These are phyloP conservation scores for Pythium dissimile DNA, from an alignment of 352 stramenopile genomes.

Conservation along the genomic window DNA sequence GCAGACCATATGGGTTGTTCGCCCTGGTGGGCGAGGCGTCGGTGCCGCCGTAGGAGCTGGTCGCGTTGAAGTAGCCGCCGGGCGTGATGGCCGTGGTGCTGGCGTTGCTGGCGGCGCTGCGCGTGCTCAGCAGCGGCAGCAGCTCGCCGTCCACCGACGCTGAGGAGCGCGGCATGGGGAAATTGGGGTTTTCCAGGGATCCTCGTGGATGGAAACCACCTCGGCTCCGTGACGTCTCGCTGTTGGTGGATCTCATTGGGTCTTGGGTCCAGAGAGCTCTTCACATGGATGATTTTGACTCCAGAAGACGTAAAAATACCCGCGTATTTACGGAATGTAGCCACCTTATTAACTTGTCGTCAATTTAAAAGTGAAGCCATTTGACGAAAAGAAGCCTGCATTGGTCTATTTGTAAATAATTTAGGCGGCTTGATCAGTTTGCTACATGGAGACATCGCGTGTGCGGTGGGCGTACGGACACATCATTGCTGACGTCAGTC, in stretches of 20 bases:
- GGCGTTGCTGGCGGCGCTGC: constrained; percentile 3
- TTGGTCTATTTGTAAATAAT: constrained; percentile 20
- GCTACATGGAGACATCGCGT: not conserved
- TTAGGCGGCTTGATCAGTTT: constrained; percentile 1
- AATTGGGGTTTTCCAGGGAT: not conserved
- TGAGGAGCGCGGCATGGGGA: constrained; percentile 6
- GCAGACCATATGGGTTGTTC: not conserved
- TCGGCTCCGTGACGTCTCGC: constrained; percentile 10
- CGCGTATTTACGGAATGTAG: not conserved
- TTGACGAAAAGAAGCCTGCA: not conserved
- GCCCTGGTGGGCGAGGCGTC: not conserved
- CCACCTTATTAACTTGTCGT: too few species aligned
- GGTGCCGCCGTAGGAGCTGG: not conserved
- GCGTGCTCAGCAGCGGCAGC: constrained; percentile 15
- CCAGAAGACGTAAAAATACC: not conserved
- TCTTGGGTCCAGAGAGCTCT: not conserved
- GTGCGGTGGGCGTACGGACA: too few species aligned
- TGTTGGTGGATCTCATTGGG: constrained; percentile 4
- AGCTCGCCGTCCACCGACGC: constrained; percentile 6
- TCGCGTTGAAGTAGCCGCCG: constrained; percentile 1
- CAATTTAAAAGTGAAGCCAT: constrained; percentile 5
- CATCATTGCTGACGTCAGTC: too few species aligned
- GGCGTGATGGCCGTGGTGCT: constrained; percentile 6
- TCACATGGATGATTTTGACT: not conserved
- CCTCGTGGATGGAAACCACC: too few species aligned